phyloP scores from a whole-genome alignment of 371 early-diverging fungal genomes.

The Sporodiniella umbellata region DNA sequence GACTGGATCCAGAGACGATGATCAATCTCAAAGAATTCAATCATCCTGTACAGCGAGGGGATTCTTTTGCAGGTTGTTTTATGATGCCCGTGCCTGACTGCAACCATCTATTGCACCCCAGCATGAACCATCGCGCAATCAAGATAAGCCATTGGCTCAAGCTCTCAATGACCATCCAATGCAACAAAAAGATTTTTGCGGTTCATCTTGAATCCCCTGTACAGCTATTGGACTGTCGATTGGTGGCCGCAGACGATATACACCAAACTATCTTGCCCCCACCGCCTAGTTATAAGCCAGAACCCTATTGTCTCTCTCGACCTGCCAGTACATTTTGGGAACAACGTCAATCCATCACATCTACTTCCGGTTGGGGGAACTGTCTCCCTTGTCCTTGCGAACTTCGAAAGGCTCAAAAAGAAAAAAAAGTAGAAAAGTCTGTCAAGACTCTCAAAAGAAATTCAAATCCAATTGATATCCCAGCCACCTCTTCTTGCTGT shows the following conservation, averaged over 20 bases:
- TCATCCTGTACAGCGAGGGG: constrained; percentile 26
- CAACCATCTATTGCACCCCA: constrained; percentile 24
- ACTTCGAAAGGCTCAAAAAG: constrained; percentile 11
- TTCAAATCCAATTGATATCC: background rate
- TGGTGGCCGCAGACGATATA: constrained; percentile 39
- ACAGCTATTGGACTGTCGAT: constrained; percentile 38
- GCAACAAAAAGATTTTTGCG: constrained; percentile 22
- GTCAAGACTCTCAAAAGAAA: background rate
- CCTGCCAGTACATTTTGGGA: constrained; percentile 25
- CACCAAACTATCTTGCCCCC: constrained; percentile 84
- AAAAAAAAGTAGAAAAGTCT: background rate
- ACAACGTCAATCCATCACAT: constrained; percentile 36
- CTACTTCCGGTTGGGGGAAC: constrained; percentile 25
- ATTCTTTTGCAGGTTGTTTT: constrained; percentile 39
- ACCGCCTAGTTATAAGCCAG: constrained; percentile 72
- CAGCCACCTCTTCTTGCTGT: background rate
- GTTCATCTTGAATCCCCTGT: constrained; percentile 28
- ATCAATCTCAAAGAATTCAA: constrained; percentile 31
- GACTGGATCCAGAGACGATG: no score
- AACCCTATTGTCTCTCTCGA: constrained; percentile 7
- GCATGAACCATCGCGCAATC: constrained; percentile 25
- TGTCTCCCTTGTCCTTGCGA: constrained; percentile 36
- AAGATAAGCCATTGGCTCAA: constrained; percentile 33
- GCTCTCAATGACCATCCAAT: constrained; percentile 21
- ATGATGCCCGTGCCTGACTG: constrained; percentile 37